Evolutionary conservation across 192 early-diverging fungal species (phyloP), one percentile per base, ranked within the genome.

Genomic region (Globomyces pollinis-pini): DNA sequence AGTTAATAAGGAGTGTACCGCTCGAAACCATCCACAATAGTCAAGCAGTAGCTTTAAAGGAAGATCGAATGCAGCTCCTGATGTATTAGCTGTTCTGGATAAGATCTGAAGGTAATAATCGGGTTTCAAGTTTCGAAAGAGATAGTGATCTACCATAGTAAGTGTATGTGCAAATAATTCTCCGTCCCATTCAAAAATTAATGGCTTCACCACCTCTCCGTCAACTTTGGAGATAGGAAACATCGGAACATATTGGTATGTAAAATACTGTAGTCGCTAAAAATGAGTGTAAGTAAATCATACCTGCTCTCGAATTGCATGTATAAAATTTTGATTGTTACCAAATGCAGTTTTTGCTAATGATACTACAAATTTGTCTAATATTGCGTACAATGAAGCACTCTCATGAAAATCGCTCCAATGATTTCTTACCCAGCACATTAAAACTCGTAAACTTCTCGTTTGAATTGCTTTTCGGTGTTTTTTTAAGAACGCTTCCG

Each of bases 221-320:
- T 56, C 39, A 4, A 61, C 54, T 20, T 63, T 54, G 32, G 72
- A 67, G 6, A 51, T 47, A 13, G 57, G 50, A 55, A 81, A 81
- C 18, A 67, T 57, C 2, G 74, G 73, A 20, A 81, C 70, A 59
- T 78, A 81, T 35, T 72, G 75, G 3, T 59, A 64, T 42, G 76
- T 81, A 60, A 71, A 81, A 75, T 75, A 81, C 1, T 69, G 65
- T 24, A 81, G 60, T 30, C 75, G 52, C 75, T 79, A 67, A 15
- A 26, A 63, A 50, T n/a, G n/a, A n/a, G n/a, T n/a, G n/a, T 24
- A 39, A 1, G 23, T 9, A 2, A 31, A 0, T 1, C 5, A 32
- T 33, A 78, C 72, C 64, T 79, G 78, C 42, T 81, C 78, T 5
- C 78, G 69, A 38, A 81, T 69, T 20, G 78, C 78, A 51, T 81